Evolutionary conservation across 495 filamentous ascomycete species (phyloP).

Genomic region (Penicillium robsamsonii): DNA sequence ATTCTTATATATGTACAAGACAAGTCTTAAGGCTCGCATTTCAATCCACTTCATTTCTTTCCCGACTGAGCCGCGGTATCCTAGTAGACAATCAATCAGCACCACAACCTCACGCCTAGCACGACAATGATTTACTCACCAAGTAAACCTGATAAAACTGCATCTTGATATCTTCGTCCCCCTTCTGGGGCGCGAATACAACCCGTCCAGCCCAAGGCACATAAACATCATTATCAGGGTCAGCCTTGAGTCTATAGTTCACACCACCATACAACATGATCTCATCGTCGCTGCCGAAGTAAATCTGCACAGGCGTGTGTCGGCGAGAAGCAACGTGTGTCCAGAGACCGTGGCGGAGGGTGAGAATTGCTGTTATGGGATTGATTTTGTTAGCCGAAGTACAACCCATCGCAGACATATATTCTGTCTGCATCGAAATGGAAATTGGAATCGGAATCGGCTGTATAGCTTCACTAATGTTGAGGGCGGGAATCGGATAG

Average conservation of each 20-base stretch:
- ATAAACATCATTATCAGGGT: slow-evolving; percentile 42
- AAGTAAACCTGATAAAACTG: slow-evolving; percentile 66
- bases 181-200: slow-evolving; percentile 43
- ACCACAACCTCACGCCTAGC: slow-evolving; percentile 1
- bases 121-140: slow-evolving; percentile 38
- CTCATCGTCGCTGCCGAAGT: slow-evolving; percentile 51
- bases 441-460: not conserved
- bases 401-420: not conserved
- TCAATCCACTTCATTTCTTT: slow-evolving; percentile 28
- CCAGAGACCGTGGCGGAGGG: slow-evolving; percentile 57
- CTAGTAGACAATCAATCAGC: slow-evolving; percentile 18
- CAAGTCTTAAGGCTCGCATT: not conserved
- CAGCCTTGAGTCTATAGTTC: slow-evolving; percentile 52
- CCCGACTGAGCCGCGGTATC: slow-evolving; percentile 42
- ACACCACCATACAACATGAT: slow-evolving; percentile 65
- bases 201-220: slow-evolving; percentile 56
- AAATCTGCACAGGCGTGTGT: slow-evolving; percentile 52
- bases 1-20: not conserved
- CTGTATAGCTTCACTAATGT: not conserved
- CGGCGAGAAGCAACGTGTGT: slow-evolving; percentile 49
- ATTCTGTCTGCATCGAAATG: not conserved
- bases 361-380: slow-evolving; percentile 49
- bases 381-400: not conserved
- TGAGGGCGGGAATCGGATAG: not conserved
- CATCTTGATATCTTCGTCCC: slow-evolving; percentile 51